A percentile compares a stretch with the other conserved stretches of the same genome.
Conservation (phyloP, 345 rosid species). For the Eutrema heterophyllum region DNA sequence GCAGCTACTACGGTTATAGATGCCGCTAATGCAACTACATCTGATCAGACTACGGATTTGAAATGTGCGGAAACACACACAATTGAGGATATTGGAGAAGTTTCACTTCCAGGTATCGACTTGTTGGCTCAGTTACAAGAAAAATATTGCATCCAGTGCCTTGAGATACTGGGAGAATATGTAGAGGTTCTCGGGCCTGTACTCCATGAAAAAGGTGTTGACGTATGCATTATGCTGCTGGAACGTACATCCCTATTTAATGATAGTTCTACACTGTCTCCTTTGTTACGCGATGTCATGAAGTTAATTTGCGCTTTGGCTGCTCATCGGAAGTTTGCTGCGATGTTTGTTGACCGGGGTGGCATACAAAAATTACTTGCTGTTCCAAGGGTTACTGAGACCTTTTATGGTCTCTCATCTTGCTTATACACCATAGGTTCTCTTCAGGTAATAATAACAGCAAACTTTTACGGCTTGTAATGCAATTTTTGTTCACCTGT, state of each 20-base stretch:
- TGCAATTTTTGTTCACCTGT: neutral
- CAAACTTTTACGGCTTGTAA: neutral
- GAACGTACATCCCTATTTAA: slow-evolving; percentile 55
- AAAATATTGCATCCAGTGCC: slow-evolving; percentile 91
- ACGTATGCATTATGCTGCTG: slow-evolving; percentile 79
- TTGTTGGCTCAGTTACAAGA: slow-evolving; percentile 76
- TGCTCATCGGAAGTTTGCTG: slow-evolving; percentile 96
- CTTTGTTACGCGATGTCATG: slow-evolving; percentile 88
- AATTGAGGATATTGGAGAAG: slow-evolving; percentile 50
- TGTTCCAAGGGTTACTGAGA: slow-evolving; percentile 66
- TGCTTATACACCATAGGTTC: slow-evolving; percentile 92
- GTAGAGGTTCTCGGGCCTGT: slow-evolving; percentile 99
- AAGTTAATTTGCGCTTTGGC: slow-evolving; percentile 98
- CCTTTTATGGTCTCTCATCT: slow-evolving; percentile 85
- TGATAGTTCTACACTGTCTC: slow-evolving; percentile 39
- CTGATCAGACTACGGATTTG: slow-evolving; percentile 33
- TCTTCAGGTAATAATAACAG: slow-evolving; percentile 61
- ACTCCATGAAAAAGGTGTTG: slow-evolving; percentile 93
- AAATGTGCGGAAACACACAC: slow-evolving; percentile 36
- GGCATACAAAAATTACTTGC: slow-evolving; percentile 93
- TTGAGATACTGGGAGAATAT: slow-evolving; percentile 87
- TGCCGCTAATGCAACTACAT: slow-evolving; percentile 61
- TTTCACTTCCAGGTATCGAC: slow-evolving; percentile 69
- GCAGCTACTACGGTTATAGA: slow-evolving; percentile 94
- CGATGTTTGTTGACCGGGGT: slow-evolving; percentile 93